A percentile compares a stretch with the other conserved stretches of the same genome.
These are phyloP conservation scores for Xylaria sp. DNA, from an alignment of 2,329 filamentous ascomycete genomes.

Conservation along the genomic window DNA sequence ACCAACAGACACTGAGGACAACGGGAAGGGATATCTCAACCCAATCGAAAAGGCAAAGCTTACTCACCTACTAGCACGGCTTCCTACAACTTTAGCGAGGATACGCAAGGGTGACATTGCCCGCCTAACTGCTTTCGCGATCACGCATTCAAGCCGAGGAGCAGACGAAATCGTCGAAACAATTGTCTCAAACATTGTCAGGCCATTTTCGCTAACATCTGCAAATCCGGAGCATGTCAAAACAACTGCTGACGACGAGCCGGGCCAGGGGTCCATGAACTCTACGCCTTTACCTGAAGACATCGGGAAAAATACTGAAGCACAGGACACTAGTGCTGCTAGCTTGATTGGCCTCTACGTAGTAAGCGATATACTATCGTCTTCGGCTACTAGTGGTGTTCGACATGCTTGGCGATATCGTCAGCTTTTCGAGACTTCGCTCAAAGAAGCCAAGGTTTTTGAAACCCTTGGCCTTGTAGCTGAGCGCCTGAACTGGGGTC, in stretches of 20 bases:
- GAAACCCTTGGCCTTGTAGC: slow-evolving; percentile 79
- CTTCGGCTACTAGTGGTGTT: slow-evolving; percentile 78
- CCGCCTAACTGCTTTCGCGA: slow-evolving; percentile 86
- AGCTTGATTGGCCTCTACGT: slow-evolving; percentile 86
- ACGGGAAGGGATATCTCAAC: slow-evolving; percentile 76
- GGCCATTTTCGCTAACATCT: slow-evolving; percentile 77
- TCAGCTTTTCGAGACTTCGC: slow-evolving; percentile 78
- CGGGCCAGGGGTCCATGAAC: slow-evolving; percentile 52
- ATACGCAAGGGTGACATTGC: slow-evolving; percentile 88
- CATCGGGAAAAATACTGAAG: slow-evolving; percentile 55
- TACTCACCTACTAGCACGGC: slow-evolving; percentile 81
- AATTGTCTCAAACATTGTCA: slow-evolving; percentile 83
- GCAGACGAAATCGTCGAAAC: slow-evolving; percentile 93
- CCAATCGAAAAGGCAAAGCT: slow-evolving; percentile 87
- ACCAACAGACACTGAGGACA: slow-evolving; percentile 52
- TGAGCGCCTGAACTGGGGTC: slow-evolving; percentile 79
- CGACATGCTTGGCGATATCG: slow-evolving; percentile 89
- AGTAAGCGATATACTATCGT: slow-evolving; percentile 80
- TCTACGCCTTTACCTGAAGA: slow-evolving; percentile 54
- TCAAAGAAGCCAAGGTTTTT: slow-evolving; percentile 75
- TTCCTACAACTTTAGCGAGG: slow-evolving; percentile 79
- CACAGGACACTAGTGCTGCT: slow-evolving; percentile 73
- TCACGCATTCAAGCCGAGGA: slow-evolving; percentile 84
- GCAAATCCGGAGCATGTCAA: slow-evolving; percentile 70
- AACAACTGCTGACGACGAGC: slow-evolving; percentile 53